Conservation (phyloP, 2,329 filamentous ascomycete species). For the Neofusicoccum cordaticola region DNA sequence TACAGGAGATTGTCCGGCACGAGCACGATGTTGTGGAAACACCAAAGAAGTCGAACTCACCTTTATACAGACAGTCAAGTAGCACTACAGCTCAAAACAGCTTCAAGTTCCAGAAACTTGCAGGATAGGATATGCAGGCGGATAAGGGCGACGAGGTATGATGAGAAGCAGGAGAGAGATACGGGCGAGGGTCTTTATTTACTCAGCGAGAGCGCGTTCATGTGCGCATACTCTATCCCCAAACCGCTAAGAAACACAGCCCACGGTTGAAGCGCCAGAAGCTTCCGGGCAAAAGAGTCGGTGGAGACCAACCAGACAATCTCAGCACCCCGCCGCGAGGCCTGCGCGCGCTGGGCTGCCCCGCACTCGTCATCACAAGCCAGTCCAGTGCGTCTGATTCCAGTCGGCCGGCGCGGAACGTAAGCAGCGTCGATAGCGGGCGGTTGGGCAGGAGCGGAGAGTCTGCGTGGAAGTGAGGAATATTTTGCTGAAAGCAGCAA, state of each 20-base stretch:
- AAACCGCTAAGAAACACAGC: slow-evolving; percentile 6
- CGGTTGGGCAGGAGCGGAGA: neutral
- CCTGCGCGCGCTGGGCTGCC: neutral
- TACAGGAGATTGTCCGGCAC: no score
- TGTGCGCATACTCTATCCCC: slow-evolving; percentile 6
- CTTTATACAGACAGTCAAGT: neutral
- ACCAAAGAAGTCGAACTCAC: neutral
- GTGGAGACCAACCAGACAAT: neutral
- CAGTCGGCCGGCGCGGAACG: neutral
- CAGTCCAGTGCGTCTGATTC: neutral
- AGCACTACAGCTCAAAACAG: neutral
- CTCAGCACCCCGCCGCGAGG: neutral
- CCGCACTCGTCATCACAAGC: neutral
- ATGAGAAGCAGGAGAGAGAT: neutral
- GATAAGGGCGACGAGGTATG: neutral
- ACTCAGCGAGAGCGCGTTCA: neutral
- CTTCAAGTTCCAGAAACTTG: neutral
- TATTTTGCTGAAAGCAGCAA: slow-evolving; percentile 13
- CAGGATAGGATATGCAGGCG: neutral
- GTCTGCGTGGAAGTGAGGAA: neutral
- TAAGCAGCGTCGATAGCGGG: neutral
- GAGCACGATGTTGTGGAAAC: neutral
- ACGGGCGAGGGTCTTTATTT: neutral
- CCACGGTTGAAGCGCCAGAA: no score
- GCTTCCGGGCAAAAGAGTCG: no score